Conservation (phyloP, 768 basidiomycete species). For the Lanmaoa pseudosensibilis region DNA sequence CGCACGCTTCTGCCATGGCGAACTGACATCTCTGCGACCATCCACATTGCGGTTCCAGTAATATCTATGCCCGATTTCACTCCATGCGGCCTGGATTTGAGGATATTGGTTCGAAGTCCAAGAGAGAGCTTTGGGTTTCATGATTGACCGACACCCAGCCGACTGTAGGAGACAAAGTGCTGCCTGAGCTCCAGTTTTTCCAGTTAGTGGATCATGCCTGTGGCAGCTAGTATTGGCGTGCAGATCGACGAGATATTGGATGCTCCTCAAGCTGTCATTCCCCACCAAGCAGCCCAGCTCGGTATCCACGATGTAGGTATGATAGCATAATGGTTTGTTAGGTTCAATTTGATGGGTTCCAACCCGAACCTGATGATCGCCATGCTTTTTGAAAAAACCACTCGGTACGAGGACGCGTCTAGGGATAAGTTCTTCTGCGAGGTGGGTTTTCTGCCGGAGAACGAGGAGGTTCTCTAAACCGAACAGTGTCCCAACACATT, state of each 20-base stretch:
- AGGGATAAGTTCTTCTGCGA: neutral
- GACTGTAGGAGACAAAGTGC: slow-evolving; percentile 34
- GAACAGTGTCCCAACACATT: slow-evolving; percentile 41
- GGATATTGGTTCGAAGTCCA: neutral
- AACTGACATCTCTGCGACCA: too few relatives aligned
- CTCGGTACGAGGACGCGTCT: neutral
- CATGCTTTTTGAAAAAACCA: neutral
- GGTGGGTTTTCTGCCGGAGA: neutral
- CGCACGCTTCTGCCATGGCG: neutral
- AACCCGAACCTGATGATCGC: neutral
- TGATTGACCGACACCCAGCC: slow-evolving; percentile 36
- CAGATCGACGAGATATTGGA: slow-evolving; percentile 38
- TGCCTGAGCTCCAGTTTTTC: slow-evolving; percentile 41
- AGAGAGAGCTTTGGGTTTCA: slow-evolving; percentile 21
- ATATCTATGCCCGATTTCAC: neutral
- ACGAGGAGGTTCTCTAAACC: slow-evolving; percentile 40
- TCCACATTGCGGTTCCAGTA: neutral
- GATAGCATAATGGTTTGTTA: neutral
- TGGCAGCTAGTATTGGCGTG: slow-evolving; percentile 42
- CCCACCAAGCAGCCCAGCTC: slow-evolving; percentile 18
- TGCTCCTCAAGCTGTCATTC: slow-evolving; percentile 18
- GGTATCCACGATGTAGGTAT: neutral
- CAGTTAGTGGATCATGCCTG: slow-evolving; percentile 43
- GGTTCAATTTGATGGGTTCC: neutral
- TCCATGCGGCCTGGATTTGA: neutral